phyloP scores from a whole-genome alignment of 805 yeast genomes.

The Starmerella potacharoeniae region DNA sequence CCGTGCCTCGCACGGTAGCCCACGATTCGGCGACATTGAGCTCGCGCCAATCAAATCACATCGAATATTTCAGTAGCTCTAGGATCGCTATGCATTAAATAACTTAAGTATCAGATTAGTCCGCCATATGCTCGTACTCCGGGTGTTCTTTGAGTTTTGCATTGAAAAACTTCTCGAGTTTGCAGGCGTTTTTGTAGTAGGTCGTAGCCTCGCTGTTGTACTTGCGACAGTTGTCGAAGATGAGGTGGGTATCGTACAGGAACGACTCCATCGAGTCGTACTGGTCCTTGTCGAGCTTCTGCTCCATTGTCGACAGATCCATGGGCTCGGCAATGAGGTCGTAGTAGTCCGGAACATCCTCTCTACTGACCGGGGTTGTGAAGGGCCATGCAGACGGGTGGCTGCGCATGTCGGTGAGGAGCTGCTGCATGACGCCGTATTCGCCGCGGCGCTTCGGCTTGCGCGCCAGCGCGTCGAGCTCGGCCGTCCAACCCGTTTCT shows the following conservation, averaged over 20 bases:
- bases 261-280: conserved; percentile 87
- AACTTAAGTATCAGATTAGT: conserved; percentile 26
- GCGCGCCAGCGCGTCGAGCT: conserved; percentile 93
- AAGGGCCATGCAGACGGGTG: conserved; percentile 99
- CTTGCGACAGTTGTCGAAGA: conserved; percentile 82
- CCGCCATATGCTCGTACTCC: conserved; percentile 75
- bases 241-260: conserved; percentile 72
- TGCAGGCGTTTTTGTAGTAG: conserved; percentile 87
- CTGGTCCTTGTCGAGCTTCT: conserved; percentile 79
- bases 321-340: conserved; percentile 95
- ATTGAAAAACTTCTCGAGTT: conserved; percentile 80
- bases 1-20: no score
- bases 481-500: conserved; percentile 97
- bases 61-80: no score
- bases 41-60: no score
- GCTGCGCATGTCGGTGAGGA: conserved; percentile 77
- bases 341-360: conserved; percentile 92
- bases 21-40: no score
- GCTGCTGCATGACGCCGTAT: conserved; percentile 81
- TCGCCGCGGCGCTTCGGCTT: conserved; percentile 92
- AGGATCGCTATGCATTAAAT: not conserved
- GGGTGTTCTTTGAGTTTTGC: conserved; percentile 78
- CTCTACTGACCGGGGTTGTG: conserved; percentile 79
- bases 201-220: conserved; percentile 93
- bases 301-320: conserved; percentile 95